A percentile compares a stretch with the other conserved stretches of the same genome.
phyloP scores from a whole-genome alignment of 139 green algal species.

The Picochlorum sp. region DNA sequence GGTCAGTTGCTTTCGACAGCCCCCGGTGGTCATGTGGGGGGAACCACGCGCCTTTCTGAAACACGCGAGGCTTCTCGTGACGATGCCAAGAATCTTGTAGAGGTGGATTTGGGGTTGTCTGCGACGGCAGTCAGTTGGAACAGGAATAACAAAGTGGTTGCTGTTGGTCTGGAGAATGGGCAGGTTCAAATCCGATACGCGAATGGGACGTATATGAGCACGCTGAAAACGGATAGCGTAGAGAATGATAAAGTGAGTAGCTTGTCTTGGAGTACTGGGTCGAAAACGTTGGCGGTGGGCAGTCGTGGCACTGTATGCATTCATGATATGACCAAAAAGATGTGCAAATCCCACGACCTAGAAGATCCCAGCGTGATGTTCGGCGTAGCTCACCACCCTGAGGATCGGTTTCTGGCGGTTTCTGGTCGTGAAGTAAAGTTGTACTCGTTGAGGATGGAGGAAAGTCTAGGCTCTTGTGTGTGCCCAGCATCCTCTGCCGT shows the following conservation, averaged over 20 bases:
- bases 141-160: slow-evolving; percentile 38
- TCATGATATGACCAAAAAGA: slow-evolving; percentile 22
- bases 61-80: not conserved
- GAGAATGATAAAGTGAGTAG: slow-evolving; percentile 3
- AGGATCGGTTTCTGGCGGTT: slow-evolving; percentile 25
- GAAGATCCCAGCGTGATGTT: not conserved
- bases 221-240: slow-evolving; percentile 5
- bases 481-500: not conserved
- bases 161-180: slow-evolving; percentile 14
- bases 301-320: slow-evolving; percentile 11
- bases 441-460: slow-evolving; percentile 6
- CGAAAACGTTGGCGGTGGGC: slow-evolving; percentile 27
- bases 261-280: slow-evolving; percentile 26
- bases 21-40: not conserved
- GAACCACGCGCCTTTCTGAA: not conserved
- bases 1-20: not conserved
- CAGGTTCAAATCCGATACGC: slow-evolving; percentile 19
- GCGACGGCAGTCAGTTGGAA: slow-evolving; percentile 17
- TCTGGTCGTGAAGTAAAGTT: not conserved
- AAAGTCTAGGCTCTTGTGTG: not conserved
- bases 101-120: not conserved
- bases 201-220: slow-evolving; percentile 15
- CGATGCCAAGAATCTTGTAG: not conserved
- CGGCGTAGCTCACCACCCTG: slow-evolving; percentile 20
- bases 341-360: not conserved